A percentile compares a stretch with the other conserved stretches of the same genome.
Evolutionary conservation across 441 rosid genomes (phyloP).

Genomic region (Erysimum cheiri): DNA sequence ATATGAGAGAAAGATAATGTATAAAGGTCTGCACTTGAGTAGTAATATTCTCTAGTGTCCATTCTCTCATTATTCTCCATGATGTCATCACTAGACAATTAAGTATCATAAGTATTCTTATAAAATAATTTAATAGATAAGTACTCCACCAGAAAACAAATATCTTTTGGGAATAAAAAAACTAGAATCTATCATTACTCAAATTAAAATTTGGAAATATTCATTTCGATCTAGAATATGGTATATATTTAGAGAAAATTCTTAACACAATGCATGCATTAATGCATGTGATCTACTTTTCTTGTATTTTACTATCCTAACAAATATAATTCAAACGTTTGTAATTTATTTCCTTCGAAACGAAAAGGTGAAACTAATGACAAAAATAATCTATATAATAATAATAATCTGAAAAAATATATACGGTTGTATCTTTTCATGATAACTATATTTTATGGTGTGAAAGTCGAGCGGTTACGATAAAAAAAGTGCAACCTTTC

Average conservation of each 20-base stretch:
- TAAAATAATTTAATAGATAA: constrained; percentile 23
- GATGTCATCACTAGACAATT: constrained; percentile 41
- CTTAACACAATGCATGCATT: constrained; percentile 26
- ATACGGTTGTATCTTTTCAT: too few species aligned
- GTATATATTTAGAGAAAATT: constrained; percentile 17
- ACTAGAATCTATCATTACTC: constrained; percentile 27
- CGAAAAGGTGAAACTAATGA: constrained; percentile 4
- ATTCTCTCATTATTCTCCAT: constrained; percentile 48
- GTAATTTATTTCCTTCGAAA: constrained; percentile 3
- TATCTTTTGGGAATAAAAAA: constrained; percentile 27
- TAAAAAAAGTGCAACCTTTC: too few species aligned
- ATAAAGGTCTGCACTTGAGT: constrained; percentile 43
- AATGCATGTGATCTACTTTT: constrained; percentile 18
- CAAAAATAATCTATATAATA: constrained; percentile 17
- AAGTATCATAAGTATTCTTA: constrained; percentile 26
- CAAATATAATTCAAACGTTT: constrained; percentile 15
- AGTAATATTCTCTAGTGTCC: constrained; percentile 48
- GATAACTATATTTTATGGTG: too few species aligned
- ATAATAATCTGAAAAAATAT: neutral
- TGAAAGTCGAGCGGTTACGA: too few species aligned
- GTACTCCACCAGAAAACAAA: constrained; percentile 35
- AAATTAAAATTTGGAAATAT: constrained; percentile 21
- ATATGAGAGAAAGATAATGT: constrained; percentile 4
- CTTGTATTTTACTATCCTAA: constrained; percentile 9
- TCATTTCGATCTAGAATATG: constrained; percentile 28